Conservation (phyloP, 768 basidiomycete species). For the Lactarius pseudohatsudake region DNA sequence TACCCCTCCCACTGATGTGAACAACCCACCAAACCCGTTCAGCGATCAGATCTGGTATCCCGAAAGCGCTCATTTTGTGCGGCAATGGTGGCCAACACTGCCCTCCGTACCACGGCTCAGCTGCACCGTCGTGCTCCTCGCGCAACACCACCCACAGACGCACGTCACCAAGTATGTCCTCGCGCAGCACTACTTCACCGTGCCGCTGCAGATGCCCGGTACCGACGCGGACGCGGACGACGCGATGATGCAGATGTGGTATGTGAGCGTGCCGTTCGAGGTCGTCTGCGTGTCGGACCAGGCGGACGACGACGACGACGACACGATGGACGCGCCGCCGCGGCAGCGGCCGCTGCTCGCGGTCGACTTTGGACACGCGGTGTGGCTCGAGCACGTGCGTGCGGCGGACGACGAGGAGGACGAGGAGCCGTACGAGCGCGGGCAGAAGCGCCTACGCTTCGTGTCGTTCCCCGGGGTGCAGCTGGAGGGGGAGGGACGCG, state of each 20-base stretch:
- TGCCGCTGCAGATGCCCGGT: constrained; percentile 46
- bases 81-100: constrained; percentile 79
- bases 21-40: constrained; percentile 51
- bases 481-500: constrained; percentile 35
- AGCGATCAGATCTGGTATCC: constrained; percentile 70
- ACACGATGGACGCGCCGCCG: constrained; percentile 36
- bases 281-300: constrained; percentile 62
- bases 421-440: constrained; percentile 31
- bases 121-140: constrained; percentile 69
- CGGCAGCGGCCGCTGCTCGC: constrained; percentile 71
- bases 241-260: constrained; percentile 67
- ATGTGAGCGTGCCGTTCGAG: constrained; percentile 68
- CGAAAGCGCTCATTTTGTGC: constrained; percentile 73
- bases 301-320: constrained; percentile 41
- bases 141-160: constrained; percentile 58
- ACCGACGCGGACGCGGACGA: constrained; percentile 40
- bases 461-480: constrained; percentile 66
- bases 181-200: constrained; percentile 74
- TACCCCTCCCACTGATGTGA: constrained; percentile 4
- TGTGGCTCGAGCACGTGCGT: constrained; percentile 68
- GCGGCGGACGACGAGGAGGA: constrained; percentile 36
- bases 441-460: constrained; percentile 58
- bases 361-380: constrained; percentile 85
- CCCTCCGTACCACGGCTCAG: constrained; percentile 63
- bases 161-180: constrained; percentile 63